phyloP scores from a whole-genome alignment of 2,329 filamentous ascomycete genomes.

The Fusarium pseudocircinatum region DNA sequence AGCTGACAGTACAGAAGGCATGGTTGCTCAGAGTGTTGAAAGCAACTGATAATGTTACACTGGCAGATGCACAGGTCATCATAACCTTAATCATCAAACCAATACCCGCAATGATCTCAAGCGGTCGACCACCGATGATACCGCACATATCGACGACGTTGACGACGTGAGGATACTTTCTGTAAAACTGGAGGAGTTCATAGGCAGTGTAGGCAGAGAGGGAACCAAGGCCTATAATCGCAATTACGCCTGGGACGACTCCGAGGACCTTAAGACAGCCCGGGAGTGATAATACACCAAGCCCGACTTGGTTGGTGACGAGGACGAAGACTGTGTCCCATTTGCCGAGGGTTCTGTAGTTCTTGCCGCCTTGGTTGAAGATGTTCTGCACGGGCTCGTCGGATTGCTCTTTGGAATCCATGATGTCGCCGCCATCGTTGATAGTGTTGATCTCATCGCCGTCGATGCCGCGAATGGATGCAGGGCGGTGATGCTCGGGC shows the following conservation, averaged over 20 bases:
- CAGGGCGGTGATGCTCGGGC: constrained; percentile 1
- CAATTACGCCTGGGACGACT: constrained; percentile 71
- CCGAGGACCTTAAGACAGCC: constrained; percentile 74
- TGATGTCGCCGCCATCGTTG: constrained; percentile 17
- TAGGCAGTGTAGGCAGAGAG: constrained; percentile 68
- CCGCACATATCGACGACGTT: constrained; percentile 76
- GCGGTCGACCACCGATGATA: constrained; percentile 52
- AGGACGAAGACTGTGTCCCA: constrained; percentile 44
- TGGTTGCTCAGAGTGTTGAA: constrained; percentile 72
- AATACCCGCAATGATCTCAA: constrained; percentile 51
- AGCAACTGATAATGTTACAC: constrained; percentile 70
- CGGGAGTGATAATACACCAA: constrained; percentile 69
- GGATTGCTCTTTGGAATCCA: constrained; percentile 25
- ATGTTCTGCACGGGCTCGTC: constrained; percentile 36
- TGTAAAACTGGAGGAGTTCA: constrained; percentile 68
- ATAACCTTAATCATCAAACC: constrained; percentile 78
- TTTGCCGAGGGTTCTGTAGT: constrained; percentile 40
- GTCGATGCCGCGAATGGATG: constrained; percentile 18
- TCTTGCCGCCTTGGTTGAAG: constrained; percentile 44
- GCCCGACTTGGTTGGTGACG: constrained; percentile 44
- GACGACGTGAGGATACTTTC: constrained; percentile 73
- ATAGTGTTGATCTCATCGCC: constrained; percentile 26
- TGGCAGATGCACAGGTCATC: constrained; percentile 73
- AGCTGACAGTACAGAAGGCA: constrained; percentile 69
- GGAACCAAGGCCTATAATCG: constrained; percentile 72